Conservation (phyloP, 2,329 filamentous ascomycete genomes). For the Escovopsis sp. region DNA sequence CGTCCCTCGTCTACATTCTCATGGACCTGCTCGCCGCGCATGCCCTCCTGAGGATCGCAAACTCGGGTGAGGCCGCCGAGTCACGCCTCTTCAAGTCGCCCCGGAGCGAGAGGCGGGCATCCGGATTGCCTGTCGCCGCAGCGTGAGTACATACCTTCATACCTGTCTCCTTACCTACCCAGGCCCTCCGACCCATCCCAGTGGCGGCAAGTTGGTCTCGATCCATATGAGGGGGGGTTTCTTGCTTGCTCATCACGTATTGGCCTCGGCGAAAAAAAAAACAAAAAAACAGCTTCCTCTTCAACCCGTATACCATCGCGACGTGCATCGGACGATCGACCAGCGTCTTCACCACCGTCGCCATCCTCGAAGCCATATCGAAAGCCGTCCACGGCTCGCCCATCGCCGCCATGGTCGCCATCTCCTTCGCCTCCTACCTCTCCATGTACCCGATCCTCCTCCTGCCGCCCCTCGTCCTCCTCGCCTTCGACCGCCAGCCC, state of each 20-base stretch:
- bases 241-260: no score
- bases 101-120: slow-evolving; percentile 60
- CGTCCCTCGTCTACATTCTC: slow-evolving; percentile 63
- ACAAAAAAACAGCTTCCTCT: slow-evolving; percentile 51
- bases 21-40: slow-evolving; percentile 73
- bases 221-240: no score
- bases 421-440: slow-evolving; percentile 79
- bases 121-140: slow-evolving; percentile 60
- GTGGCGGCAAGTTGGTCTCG: no score
- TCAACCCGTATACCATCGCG: slow-evolving; percentile 87
- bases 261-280: no score
- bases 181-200: no score
- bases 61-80: slow-evolving; percentile 63
- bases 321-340: slow-evolving; percentile 86
- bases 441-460: slow-evolving; percentile 85
- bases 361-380: slow-evolving; percentile 69
- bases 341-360: slow-evolving; percentile 74
- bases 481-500: slow-evolving; percentile 57
- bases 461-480: slow-evolving; percentile 64
- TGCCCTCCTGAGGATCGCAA: slow-evolving; percentile 64
- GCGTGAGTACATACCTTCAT: slow-evolving; percentile 36
- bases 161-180: no score
- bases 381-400: slow-evolving; percentile 63
- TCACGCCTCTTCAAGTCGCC: slow-evolving; percentile 67
- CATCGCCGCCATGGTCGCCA: slow-evolving; percentile 65